Conservation (phyloP, 2,329 filamentous ascomycete species). For the Fusarium multiceps region DNA sequence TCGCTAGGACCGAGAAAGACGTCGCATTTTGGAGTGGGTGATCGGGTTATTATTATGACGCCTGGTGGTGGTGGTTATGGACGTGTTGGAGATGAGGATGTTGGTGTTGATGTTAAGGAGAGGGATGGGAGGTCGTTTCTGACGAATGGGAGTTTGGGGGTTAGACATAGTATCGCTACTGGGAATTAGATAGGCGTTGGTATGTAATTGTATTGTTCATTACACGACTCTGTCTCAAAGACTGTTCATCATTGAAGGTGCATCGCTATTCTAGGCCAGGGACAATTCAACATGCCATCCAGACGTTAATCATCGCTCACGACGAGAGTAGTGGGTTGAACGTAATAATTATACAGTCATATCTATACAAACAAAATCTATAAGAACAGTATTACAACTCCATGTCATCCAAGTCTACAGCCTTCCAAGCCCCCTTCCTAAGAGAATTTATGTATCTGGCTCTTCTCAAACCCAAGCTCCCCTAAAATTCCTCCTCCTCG, state of each 20-base stretch:
- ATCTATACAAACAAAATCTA: background rate
- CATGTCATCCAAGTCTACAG: background rate
- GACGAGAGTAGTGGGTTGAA: background rate
- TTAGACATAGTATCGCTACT: slow-evolving; percentile 36
- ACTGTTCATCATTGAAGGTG: no score
- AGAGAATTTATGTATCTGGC: slow-evolving; percentile 67
- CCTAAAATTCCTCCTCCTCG: slow-evolving; percentile 65
- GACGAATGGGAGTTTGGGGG: slow-evolving; percentile 37
- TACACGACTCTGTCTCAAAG: no score
- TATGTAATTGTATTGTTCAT: background rate
- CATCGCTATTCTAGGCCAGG: no score
- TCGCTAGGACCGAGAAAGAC: slow-evolving; percentile 39
- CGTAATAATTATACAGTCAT: background rate
- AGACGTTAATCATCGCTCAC: no score
- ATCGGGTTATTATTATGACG: slow-evolving; percentile 43
- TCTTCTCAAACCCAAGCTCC: slow-evolving; percentile 67
- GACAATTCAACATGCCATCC: no score
- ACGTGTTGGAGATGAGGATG: background rate
- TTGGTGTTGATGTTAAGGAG: background rate
- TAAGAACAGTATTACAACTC: background rate
- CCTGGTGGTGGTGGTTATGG: slow-evolving; percentile 47
- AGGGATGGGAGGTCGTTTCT: slow-evolving; percentile 28
- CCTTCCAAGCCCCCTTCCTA: slow-evolving; percentile 37
- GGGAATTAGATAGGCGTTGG: slow-evolving; percentile 17
- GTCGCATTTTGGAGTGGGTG: slow-evolving; percentile 36